Base-by-base conservation (phyloP, 106 monocot genomes). In the Cymbidium sinense region DNA sequence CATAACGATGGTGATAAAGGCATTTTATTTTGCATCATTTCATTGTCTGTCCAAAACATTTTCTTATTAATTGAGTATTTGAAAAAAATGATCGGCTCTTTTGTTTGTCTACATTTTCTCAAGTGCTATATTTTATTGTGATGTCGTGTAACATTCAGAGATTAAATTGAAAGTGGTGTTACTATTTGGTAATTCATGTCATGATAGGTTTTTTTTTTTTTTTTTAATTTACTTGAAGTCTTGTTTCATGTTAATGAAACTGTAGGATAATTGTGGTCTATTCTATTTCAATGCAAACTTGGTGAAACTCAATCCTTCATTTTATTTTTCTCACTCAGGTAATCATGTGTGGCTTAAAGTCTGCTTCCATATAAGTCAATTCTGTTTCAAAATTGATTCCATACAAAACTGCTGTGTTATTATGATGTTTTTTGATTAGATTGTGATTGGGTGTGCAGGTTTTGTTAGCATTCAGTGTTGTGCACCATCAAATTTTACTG, bases 401-500 rank as follows among this genome's bases (percentile, higher is more conserved):
- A 23, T 61, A 27, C 8, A 6, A 61, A n/a, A 61, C 5, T 7
- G 7, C 13, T 47, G 31, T 39, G 21, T 61, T 61, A n/a, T n/a
- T n/a, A 19, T 71, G 7, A n/a, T 71, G 39, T 1, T 71, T 20
- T 36, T 71, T 71, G 34, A 71, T n/a, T 37, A 25, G 19, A 9
- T 8, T 54, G 31, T 54, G 52, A 36, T 43, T 70, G 61, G 17
- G 34, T 70, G 12, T 82, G 80, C 81, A 85, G 84, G 84, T 50
- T 80, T 85, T 67, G 36, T 81, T 51, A 85, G 73, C 84, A 72
- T 85, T 35, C 37, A 52, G 10, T 73, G 73, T 41, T 85, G 84
- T 74, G 64, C 80, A 7, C 15, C 73, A 50, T 76, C 80, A 50
- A 77, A 74, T 76, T 34, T 21, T 37, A 85, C 77, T 35, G 80